Base-by-base conservation (phyloP, 495 filamentous ascomycete genomes). In the Aspergillus homomorphus region DNA sequence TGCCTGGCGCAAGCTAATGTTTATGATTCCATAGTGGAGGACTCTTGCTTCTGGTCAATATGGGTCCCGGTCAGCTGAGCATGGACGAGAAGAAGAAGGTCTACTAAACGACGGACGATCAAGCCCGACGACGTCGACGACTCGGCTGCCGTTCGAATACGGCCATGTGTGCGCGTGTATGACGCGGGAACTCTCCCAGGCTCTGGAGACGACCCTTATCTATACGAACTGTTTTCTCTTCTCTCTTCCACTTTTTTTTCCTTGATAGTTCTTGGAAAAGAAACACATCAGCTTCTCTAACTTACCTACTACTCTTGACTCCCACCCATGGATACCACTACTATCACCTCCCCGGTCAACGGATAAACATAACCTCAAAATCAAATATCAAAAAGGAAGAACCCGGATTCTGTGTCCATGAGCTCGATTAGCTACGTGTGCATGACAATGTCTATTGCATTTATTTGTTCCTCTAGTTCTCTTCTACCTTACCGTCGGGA, bases 61-160 rank as follows among this genome's bases (percentile, higher is more conserved):
- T 93, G 86, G 94, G 94, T 54, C 95, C 94, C 14, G 94, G 94
- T 49, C 90, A 96, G 75, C 87, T 97, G 78, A 95, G 89, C 72
- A 91, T 98, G 75, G 94, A 98, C 73, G 95, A 98, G 84, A 98
- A 98, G 87, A 98, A 98, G 87, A 98, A 98, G 83, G 94, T 98
- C 61, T 98, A 98, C 77, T 98, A 89, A 60, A 59, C 5, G 26
- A 46, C 15, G 7, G 20, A 23, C 24, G 18, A 20, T n/a, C 24
- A 53, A 9, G 6, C 4, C 33, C 33, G 10, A 38, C 33, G 33
- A 38, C 33, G 33, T 38, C 33, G 33, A 38, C 12, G 33, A 28
- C 33, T 38, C 12, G 4, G 33, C 33, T 38, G 33, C 33, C 33
- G 33, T 38, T 38, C 33, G 33, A 38, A 38, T 38, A 38, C 33